Conservation (phyloP, 108 stramenopile genomes). For the Aurantiochytrium sp. region DNA sequence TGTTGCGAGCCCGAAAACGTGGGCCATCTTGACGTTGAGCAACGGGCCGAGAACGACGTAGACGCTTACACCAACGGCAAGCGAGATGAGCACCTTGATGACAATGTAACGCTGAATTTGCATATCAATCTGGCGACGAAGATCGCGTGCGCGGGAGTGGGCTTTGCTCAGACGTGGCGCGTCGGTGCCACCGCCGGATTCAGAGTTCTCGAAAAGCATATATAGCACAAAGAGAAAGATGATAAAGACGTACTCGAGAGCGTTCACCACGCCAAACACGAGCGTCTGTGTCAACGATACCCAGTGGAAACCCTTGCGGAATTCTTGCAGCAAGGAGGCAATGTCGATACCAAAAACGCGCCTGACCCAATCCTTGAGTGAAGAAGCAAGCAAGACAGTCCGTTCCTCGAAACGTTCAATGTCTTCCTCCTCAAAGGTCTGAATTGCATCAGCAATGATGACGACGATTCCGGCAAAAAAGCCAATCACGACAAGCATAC, state of each 20-base stretch:
- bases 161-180: not conserved
- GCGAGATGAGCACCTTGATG: slow-evolving; percentile 10
- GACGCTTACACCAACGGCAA: not conserved
- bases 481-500: not conserved
- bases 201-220: slow-evolving; percentile 1
- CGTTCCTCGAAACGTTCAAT: not conserved
- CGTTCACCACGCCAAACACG: not conserved
- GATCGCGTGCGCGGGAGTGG: not conserved
- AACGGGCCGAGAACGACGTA: slow-evolving; percentile 7
- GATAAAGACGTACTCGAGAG: slow-evolving; percentile 14
- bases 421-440: slow-evolving; percentile 14
- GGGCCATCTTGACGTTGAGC: not conserved
- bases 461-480: not conserved
- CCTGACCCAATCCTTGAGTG: not conserved
- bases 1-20: not conserved
- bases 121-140: slow-evolving; percentile 4
- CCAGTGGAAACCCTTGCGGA: slow-evolving; percentile 4
- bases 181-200: not conserved
- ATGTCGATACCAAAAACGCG: not conserved
- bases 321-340: not conserved
- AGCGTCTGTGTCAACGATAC: slow-evolving; percentile 3
- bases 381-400: not conserved
- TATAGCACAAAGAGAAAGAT: slow-evolving; percentile 6
- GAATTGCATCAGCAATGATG: not conserved
- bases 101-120: slow-evolving; percentile 18